Conservation (phyloP, 305 asterid genomes). For the Lippia alba region DNA sequence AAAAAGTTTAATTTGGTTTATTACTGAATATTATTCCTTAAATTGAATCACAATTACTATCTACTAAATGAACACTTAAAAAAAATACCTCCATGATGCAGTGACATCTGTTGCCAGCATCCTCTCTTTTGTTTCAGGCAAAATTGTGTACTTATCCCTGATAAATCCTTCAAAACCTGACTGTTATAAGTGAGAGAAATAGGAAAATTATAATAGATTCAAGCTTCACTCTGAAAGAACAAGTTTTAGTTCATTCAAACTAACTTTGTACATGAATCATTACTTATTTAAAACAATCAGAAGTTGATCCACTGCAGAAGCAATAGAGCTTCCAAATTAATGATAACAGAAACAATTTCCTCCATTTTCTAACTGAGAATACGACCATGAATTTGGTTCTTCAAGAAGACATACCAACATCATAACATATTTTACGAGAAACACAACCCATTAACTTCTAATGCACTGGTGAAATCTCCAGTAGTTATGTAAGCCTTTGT, state of each 20-base stretch:
- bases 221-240: conserved; percentile 20
- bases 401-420: too few relatives aligned
- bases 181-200: conserved; percentile 50
- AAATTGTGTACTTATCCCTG: conserved; percentile 80
- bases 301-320: neutral
- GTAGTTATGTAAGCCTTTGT: neutral
- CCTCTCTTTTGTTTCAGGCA: conserved; percentile 96
- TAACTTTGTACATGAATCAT: neutral
- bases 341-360: neutral
- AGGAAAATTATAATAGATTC: conserved; percentile 14
- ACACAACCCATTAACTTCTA: too few relatives aligned
- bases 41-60: conserved; percentile 14
- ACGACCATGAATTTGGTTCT: neutral
- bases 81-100: conserved; percentile 81
- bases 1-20: conserved; percentile 2
- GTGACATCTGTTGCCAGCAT: conserved; percentile 93
- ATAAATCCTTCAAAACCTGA: conserved; percentile 97
- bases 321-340: neutral
- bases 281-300: neutral
- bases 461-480: too few relatives aligned
- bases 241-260: neutral
- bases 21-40: conserved; percentile 14
- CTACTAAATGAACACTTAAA: neutral
- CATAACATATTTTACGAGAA: too few relatives aligned
- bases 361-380: neutral